A percentile compares a stretch with the other conserved stretches of the same genome.
Conservation (phyloP, 2,329 filamentous ascomycete species). For the Gaeumannomyces tritici region DNA sequence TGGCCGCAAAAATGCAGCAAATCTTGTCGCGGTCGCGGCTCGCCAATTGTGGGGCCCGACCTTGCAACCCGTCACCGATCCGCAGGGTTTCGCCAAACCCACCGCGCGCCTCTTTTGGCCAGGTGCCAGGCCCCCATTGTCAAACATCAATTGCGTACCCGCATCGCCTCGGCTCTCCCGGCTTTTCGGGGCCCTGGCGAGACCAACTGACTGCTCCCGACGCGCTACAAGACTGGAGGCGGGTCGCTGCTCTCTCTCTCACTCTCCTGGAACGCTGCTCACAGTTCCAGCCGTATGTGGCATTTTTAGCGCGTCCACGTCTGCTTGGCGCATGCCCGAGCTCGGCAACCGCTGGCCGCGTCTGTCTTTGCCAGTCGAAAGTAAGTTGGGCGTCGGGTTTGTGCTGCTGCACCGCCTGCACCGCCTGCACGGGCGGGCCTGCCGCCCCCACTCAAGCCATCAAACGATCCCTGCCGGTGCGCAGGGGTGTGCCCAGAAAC, state of each 20-base stretch:
- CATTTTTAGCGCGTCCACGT: background rate
- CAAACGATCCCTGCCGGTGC: constrained; percentile 4
- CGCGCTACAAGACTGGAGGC: background rate
- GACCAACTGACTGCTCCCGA: background rate
- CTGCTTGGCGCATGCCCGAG: background rate
- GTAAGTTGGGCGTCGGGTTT: background rate
- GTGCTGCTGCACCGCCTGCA: background rate
- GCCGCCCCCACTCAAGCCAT: constrained; percentile 1
- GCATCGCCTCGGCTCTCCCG: background rate
- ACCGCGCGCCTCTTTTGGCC: background rate
- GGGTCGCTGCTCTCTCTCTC: background rate
- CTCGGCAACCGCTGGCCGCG: background rate
- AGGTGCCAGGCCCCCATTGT: background rate
- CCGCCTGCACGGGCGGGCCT: background rate
- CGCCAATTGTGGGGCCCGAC: background rate
- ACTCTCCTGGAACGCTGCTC: background rate
- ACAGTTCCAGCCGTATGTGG: background rate
- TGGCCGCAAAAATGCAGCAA: background rate
- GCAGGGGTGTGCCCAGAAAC: constrained; percentile 3
- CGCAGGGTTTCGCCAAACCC: background rate
- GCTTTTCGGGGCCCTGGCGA: background rate
- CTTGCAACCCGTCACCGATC: background rate
- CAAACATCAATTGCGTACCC: background rate
- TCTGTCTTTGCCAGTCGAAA: background rate
- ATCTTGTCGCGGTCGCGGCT: background rate